Evolutionary conservation across 306 rosid species (phyloP), one percentile per base, ranked within the genome.

Genomic region (Medicago truncatula): DNA sequence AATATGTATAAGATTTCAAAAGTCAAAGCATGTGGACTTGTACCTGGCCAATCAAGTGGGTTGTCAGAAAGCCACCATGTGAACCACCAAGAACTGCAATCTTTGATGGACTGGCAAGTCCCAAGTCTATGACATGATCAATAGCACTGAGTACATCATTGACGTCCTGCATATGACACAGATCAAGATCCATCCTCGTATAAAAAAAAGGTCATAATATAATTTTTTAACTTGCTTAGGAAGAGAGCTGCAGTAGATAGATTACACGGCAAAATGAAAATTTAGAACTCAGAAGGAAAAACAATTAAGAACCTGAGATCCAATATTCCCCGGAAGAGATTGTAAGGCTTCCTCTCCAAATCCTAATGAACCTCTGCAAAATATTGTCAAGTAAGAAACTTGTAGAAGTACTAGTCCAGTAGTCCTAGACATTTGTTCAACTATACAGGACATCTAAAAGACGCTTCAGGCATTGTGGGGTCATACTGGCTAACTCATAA

Each of bases 11-110:
- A 60, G 20, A 80, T 34, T 73, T 56, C 23, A 66, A 56, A 73
- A 80, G 28, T 70, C 25, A 31, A 14, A 47, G 41, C 47, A 58
- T 53, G 46, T 6, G 18, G 15, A 73, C 70, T 76, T 73, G 67
- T 52, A 91, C 99, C 97, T 95, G 97, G 84, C 99, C 97, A 83
- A 95, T 95, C 90, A 95, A 88, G 89, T 95, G 99, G 81, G 97
- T 88, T 75, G 97, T 85, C 62, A 95, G 84, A 89, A 92, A 95
- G 77, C 99, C 99, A 73, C 99, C 97, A 81, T 92, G 97, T 38
- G 99, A 95, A 77, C 96, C 97, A 70, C 97, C 99, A 53, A 90
- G 86, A 47, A 92, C 90, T 7, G 92, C 84, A 80, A 95, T 86
- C 84, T 92, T 95, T 58, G 90, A 86, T 54, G 96, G 92, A 87